Percentiles rank a stretch among this genome's conserved stretches.
Evolutionary conservation across 176 grass and related monocot species (phyloP).

Genomic region (Oropetium thomaeum): DNA sequence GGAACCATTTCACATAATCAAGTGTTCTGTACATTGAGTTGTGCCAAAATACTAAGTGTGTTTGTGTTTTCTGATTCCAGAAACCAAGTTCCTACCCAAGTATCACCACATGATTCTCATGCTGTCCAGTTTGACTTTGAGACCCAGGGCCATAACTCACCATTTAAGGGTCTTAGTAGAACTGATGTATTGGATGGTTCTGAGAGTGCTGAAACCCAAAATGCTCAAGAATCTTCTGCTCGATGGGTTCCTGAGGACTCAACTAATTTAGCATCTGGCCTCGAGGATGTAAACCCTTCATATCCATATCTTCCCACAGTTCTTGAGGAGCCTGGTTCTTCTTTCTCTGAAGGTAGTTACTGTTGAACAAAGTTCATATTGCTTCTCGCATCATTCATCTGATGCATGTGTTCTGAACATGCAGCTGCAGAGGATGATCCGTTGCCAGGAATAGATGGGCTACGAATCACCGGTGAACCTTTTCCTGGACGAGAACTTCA

Average conservation of each 20-base stretch:
- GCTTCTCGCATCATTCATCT: slow-evolving; percentile 1
- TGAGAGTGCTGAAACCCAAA: slow-evolving; percentile 33
- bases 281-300: slow-evolving; percentile 55
- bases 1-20: not conserved
- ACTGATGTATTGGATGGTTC: slow-evolving; percentile 46
- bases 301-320: slow-evolving; percentile 89
- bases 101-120: slow-evolving; percentile 36
- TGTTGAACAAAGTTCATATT: slow-evolving; percentile 22
- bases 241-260: slow-evolving; percentile 64
- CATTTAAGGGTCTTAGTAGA: slow-evolving; percentile 55
- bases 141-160: slow-evolving; percentile 36
- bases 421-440: slow-evolving; percentile 82
- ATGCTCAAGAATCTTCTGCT: slow-evolving; percentile 48
- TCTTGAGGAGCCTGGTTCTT: slow-evolving; percentile 79
- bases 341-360: slow-evolving; percentile 85
- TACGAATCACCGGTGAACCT: slow-evolving; percentile 83
- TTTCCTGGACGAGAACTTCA: slow-evolving; percentile 80
- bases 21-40: not conserved
- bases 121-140: slow-evolving; percentile 41
- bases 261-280: slow-evolving; percentile 52
- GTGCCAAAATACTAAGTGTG: not conserved
- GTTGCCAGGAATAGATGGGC: slow-evolving; percentile 69
- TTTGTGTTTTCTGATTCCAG: slow-evolving; percentile 19
- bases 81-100: slow-evolving; percentile 44
- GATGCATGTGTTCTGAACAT: slow-evolving; percentile 23